Conservation (phyloP, 2,329 filamentous ascomycete species). For the Venturia pyrina region DNA sequence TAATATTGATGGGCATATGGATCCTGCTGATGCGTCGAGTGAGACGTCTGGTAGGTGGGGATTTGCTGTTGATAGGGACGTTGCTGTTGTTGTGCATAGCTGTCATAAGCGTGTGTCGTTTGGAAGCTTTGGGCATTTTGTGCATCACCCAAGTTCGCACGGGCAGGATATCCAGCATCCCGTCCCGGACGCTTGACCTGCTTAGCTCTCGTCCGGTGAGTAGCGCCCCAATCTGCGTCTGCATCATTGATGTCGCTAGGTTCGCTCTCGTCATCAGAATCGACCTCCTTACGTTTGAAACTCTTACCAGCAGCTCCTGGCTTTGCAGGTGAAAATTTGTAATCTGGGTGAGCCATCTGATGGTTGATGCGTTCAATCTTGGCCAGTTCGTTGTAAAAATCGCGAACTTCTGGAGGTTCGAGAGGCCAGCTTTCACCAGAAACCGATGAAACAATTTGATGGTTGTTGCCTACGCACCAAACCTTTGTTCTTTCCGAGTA, state of each 20-base stretch:
- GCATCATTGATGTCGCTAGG: constrained; percentile 32
- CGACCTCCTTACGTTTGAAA: constrained; percentile 35
- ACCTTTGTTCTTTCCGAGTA: constrained; percentile 80
- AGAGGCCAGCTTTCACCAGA: constrained; percentile 78
- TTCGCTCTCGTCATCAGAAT: constrained; percentile 27
- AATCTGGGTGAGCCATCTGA: constrained; percentile 72
- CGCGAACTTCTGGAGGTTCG: constrained; percentile 62
- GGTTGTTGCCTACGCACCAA: constrained; percentile 77
- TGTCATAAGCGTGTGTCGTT: background rate
- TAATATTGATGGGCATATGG: constrained; percentile 8
- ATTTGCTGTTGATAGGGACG: background rate
- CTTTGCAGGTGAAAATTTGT: constrained; percentile 90
- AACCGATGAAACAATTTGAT: constrained; percentile 84
- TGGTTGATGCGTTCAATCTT: constrained; percentile 77
- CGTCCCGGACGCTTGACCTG: constrained; percentile 19
- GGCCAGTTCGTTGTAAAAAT: constrained; percentile 69
- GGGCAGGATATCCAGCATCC: constrained; percentile 19
- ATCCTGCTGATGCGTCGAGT: constrained; percentile 1
- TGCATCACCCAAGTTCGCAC: constrained; percentile 8
- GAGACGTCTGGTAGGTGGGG: background rate
- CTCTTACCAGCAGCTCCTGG: constrained; percentile 34
- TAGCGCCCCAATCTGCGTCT: constrained; percentile 25
- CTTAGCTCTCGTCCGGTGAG: constrained; percentile 14
- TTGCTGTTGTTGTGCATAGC: constrained; percentile 12
- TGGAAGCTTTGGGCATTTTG: constrained; percentile 1